A percentile compares a stretch with the other conserved stretches of the same genome.
Conservation (phyloP, 306 rosid species). For the Echinosophora koreensis region DNA sequence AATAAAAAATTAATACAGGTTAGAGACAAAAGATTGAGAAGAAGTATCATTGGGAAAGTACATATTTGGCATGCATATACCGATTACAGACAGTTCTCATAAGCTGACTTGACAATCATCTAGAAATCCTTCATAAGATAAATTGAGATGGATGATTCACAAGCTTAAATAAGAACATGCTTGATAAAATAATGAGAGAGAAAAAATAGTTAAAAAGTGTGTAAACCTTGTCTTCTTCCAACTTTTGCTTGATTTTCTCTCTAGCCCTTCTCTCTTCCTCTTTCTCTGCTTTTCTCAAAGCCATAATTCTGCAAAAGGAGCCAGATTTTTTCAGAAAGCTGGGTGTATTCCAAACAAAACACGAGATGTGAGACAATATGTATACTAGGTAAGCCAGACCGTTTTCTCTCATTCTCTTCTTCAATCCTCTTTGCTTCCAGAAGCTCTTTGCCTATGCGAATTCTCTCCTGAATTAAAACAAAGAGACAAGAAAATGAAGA, state of each 20-base stretch:
- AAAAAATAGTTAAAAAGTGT: slow-evolving; percentile 20
- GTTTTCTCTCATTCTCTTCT: slow-evolving; percentile 93
- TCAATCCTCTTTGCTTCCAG: slow-evolving; percentile 96
- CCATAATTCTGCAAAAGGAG: slow-evolving; percentile 68
- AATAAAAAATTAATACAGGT: slow-evolving; percentile 1
- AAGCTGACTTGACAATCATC: background rate
- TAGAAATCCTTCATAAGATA: slow-evolving; percentile 5
- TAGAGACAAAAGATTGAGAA: background rate
- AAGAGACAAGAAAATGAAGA: slow-evolving; percentile 30
- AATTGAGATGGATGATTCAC: slow-evolving; percentile 33
- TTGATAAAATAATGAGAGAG: slow-evolving; percentile 5
- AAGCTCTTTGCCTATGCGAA: slow-evolving; percentile 95
- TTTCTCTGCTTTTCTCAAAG: slow-evolving; percentile 95
- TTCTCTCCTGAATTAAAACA: slow-evolving; percentile 77
- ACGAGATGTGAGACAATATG: slow-evolving; percentile 35
- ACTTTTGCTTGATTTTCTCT: slow-evolving; percentile 89
- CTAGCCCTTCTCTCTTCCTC: slow-evolving; percentile 96
- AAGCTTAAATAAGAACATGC: slow-evolving; percentile 16
- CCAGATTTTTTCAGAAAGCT: slow-evolving; percentile 41
- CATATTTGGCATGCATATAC: slow-evolving; percentile 10
- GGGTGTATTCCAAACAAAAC: slow-evolving; percentile 27
- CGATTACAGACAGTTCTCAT: slow-evolving; percentile 9
- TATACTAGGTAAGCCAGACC: slow-evolving; percentile 58
- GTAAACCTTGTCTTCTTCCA: slow-evolving; percentile 96
- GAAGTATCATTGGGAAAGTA: background rate